phyloP scores from a whole-genome alignment of 139 green algal genomes.

The Pseudopediastrum boryanum region DNA sequence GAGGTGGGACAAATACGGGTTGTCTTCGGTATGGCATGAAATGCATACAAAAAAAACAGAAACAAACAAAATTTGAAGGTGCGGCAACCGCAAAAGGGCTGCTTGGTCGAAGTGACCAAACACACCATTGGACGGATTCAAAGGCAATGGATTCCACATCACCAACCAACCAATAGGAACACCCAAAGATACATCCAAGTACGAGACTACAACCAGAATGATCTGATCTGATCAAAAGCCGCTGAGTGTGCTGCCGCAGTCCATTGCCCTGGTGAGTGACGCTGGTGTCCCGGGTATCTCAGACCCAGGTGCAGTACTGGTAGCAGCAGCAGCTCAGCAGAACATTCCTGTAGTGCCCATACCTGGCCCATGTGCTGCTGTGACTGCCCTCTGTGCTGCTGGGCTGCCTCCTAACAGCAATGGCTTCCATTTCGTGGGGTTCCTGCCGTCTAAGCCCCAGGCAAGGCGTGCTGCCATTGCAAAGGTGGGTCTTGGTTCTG shows the following conservation, averaged over 20 bases:
- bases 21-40: too few relatives aligned
- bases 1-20: too few relatives aligned
- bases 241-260: conserved; percentile 14
- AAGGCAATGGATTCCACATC: too few relatives aligned
- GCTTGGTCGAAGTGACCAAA: too few relatives aligned
- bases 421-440: conserved; percentile 89
- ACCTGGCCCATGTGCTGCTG: conserved; percentile 80
- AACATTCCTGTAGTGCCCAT: conserved; percentile 71
- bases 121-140: too few relatives aligned
- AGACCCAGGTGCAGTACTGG: conserved; percentile 84
- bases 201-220: too few relatives aligned
- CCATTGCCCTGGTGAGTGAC: conserved; percentile 89
- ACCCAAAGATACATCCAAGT: too few relatives aligned
- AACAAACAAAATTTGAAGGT: too few relatives aligned
- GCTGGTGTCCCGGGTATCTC: conserved; percentile 85
- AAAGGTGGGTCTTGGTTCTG: conserved; percentile 13
- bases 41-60: too few relatives aligned
- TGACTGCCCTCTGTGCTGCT: conserved; percentile 78
- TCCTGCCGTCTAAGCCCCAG: conserved; percentile 77
- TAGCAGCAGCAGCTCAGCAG: conserved; percentile 56
- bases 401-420: conserved; percentile 65
- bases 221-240: too few relatives aligned
- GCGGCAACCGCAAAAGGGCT: too few relatives aligned
- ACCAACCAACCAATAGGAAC: too few relatives aligned
- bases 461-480: conserved; percentile 31